Base-by-base conservation (phyloP, 257 asterid species). In the Ajuga chamaepitys region DNA sequence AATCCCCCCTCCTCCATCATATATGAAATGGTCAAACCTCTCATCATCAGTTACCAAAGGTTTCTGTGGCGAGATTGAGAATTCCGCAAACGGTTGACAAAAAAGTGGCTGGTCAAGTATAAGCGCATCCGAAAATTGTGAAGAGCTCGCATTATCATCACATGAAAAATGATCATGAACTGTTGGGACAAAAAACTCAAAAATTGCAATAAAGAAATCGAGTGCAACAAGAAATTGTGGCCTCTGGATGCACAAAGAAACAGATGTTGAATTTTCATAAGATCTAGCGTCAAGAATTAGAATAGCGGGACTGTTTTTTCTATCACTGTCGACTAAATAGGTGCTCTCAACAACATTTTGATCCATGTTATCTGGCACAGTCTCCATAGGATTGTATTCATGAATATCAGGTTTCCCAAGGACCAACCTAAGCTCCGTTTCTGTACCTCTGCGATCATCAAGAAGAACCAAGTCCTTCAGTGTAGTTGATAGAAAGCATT, bases 161-260 rank as follows among this genome's bases (percentile, higher is more conserved):
- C 75, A 61, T 66, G 78, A 74, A 17, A 75, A 78, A 77, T 85
- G 86, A 70, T 78, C 83, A 75, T 92, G 95, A 73, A 93, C 78
- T 45, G 95, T 80, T 44, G 99, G 97, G 70, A 93, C 97, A 83
- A 93, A 93, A 83, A 93, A 93, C 82, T 89, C 97, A 52, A 75
- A 95, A 70, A 93, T 62, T 44, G 88, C 97, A 63, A 87, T 88
- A 78, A 89, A 72, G 82, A 93, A 93, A 70, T 93, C 99, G 60
- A 93, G 92, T 60, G 99, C 95, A 50, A 93, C 99, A 62, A 93
- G 96, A 81, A 93, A 70, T 71, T 84, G 97, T 20, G 99, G 99
- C 86, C 99, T 86, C 82, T 93, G 99, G 79, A 93, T 88, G 82
- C 91, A 81, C 73, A 93, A 74, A 77, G 88, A 85, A 58, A 89